Base-by-base conservation (phyloP, 139 green algal genomes). In the Picochlorum costavermella region DNA sequence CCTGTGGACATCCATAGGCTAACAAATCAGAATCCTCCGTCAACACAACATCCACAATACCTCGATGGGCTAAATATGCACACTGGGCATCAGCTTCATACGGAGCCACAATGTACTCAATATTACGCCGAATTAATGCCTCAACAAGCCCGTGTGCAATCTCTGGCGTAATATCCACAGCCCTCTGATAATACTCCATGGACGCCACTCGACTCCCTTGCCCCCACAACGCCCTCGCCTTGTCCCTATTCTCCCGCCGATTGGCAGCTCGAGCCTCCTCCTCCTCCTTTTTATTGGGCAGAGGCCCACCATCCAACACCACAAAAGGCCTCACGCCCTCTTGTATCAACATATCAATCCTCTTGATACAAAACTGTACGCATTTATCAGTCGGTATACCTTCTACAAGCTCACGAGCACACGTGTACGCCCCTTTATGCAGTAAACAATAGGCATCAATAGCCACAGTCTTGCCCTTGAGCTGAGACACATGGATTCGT, bases 11-110 rank as follows among this genome's bases (percentile, higher is more conserved):
- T 44, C 85, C 92, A 62, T 99, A 98, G 1, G 86, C 78, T 26
- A 99, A 70, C 63, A 99, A 67, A 73, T 99, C 94, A 4, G 79
- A 92, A 79, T 99, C 93, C 61, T 98, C 94, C 4, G 94, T 98
- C 50, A 98, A 75, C 6, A 99, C 86, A 1, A 77, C 76, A 36
- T 93, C 69, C 17, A 96, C 92, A 4, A 82, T 25, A 10, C 80
- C 84, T n/a, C 61, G 81, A 10, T 84, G 51, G 3, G 85, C 85
- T 45, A 96, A 55, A 81, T 94, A 91, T 14, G 64, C 81, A 85
- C 98, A 92, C 82, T 98, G 92, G 0, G 92, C 92, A 68, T 99
- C 94, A 0, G 94, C 94, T 56, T 99, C 94, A 71, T 98, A 99
- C 0, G 94, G 94, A 5, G 94, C 94, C 30, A 98, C 91, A 2